Evolutionary conservation across 192 early-diverging fungal species (phyloP).

Genomic region (Chytriomyces sp.): DNA sequence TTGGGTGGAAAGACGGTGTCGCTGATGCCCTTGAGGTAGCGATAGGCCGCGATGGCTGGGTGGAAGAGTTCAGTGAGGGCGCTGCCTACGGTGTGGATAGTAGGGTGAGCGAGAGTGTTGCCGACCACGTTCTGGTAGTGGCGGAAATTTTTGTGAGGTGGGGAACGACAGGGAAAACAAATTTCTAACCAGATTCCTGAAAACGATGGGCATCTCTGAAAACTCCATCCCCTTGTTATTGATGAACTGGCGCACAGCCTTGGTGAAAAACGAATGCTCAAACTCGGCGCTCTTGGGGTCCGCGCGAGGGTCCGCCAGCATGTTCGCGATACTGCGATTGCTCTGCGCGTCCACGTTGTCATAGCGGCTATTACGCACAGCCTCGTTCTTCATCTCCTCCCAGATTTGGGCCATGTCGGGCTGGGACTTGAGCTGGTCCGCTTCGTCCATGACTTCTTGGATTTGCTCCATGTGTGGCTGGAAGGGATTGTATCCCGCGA

Average conservation of each 20-base stretch:
- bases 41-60: neutral
- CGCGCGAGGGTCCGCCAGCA: constrained; percentile 1
- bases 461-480: too few relatives aligned
- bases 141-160: neutral
- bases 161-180: neutral
- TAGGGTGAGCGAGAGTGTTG: neutral
- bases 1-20: constrained; percentile 15
- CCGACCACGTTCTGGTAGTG: constrained; percentile 3
- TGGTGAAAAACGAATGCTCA: neutral
- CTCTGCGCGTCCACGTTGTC: constrained; percentile 5
- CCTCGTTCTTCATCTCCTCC: neutral
- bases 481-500: too few relatives aligned
- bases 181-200: constrained; percentile 6
- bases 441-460: neutral
- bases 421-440: neutral
- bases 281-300: constrained; percentile 2
- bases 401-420: neutral
- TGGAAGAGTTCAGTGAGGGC: neutral
- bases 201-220: constrained; percentile 25
- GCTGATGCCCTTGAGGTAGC: neutral
- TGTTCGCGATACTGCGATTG: too few relatives aligned
- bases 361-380: neutral
- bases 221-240: constrained; percentile 15
- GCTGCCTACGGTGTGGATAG: constrained; percentile 21
- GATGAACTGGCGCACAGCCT: neutral